Conservation (phyloP, 441 rosid species). For the Aleurites moluccanus region DNA sequence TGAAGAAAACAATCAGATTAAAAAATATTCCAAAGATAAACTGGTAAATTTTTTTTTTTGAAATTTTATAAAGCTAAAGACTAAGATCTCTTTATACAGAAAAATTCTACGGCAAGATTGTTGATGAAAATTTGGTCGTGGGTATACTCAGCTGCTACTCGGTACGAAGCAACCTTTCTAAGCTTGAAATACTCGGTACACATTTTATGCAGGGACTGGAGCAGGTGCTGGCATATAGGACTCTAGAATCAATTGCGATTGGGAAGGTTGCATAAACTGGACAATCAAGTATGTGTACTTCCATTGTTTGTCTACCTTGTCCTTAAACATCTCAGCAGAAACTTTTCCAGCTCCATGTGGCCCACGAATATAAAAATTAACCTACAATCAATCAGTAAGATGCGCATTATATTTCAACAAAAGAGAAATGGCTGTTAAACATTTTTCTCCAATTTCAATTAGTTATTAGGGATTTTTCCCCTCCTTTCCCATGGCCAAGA, state of each 20-base stretch:
- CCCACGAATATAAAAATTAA: slow-evolving; percentile 81
- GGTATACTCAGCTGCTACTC: slow-evolving; percentile 1
- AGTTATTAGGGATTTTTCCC: not conserved
- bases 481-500: not conserved
- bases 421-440: not conserved
- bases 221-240: slow-evolving; percentile 74
- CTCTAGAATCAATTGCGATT: slow-evolving; percentile 71
- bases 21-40: not conserved
- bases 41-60: no score
- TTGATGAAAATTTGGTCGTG: not conserved
- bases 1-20: not conserved
- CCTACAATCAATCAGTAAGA: slow-evolving; percentile 37
- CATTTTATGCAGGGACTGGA: slow-evolving; percentile 20
- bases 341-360: slow-evolving; percentile 97
- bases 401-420: not conserved
- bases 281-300: slow-evolving; percentile 84
- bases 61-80: not conserved
- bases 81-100: not conserved
- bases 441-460: not conserved
- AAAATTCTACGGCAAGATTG: not conserved
- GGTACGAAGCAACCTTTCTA: slow-evolving; percentile 6
- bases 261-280: slow-evolving; percentile 68
- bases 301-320: slow-evolving; percentile 83
- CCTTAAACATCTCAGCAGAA: slow-evolving; percentile 86
- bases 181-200: not conserved